These are phyloP conservation scores for Dryas drummondii DNA, from an alignment of 306 rosid genomes.

Conservation along the genomic window DNA sequence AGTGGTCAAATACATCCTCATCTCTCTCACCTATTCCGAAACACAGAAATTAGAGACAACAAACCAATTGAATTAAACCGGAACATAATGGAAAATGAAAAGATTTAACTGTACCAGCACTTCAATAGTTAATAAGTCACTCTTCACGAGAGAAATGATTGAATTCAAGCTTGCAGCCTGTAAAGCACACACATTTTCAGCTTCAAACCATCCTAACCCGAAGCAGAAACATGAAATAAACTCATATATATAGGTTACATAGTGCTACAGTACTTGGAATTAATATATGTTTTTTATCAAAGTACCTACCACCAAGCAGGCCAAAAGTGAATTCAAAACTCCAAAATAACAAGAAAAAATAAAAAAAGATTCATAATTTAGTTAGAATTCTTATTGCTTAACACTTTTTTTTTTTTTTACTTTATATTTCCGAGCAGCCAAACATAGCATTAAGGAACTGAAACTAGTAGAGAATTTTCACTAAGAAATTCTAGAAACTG, in stretches of 20 bases:
- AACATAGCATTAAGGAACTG: neutral
- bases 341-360: neutral
- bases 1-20: constrained; percentile 83
- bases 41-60: constrained; percentile 14
- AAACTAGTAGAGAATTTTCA: neutral
- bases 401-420: neutral
- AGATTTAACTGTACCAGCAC: constrained; percentile 48
- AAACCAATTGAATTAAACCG: neutral
- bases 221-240: constrained; percentile 1
- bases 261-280: neutral
- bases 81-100: neutral
- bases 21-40: constrained; percentile 58
- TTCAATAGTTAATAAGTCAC: constrained; percentile 55
- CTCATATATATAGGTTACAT: neutral
- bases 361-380: neutral
- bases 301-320: neutral
- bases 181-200: constrained; percentile 23
- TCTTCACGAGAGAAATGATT: constrained; percentile 51
- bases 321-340: neutral
- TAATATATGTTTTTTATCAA: neutral
- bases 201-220: constrained; percentile 7
- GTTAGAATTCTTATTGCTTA: neutral
- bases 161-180: constrained; percentile 75
- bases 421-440: neutral
- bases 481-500: neutral